phyloP scores from a whole-genome alignment of 164 flowering plant species.

The Sextonia rubra region DNA sequence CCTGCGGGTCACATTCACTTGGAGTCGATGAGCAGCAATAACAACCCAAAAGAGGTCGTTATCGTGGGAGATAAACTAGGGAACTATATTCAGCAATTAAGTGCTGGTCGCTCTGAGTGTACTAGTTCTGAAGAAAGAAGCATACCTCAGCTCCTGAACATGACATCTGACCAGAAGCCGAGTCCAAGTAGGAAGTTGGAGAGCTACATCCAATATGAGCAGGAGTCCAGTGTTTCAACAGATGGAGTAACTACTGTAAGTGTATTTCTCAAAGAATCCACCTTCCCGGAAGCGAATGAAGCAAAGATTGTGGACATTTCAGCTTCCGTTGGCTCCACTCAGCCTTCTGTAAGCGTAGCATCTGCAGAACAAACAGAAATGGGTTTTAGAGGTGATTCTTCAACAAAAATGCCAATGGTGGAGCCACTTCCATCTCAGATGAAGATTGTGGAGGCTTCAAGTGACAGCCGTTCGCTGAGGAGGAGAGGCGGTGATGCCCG shows the following conservation, averaged over 20 bases:
- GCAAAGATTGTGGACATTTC: slow-evolving; percentile 2
- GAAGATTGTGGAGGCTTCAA: slow-evolving; percentile 13
- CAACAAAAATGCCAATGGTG: background rate
- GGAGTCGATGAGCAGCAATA: no score
- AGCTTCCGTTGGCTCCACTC: background rate
- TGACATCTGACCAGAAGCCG: background rate
- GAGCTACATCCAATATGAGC: background rate
- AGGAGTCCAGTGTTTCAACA: background rate
- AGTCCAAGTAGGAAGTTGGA: background rate
- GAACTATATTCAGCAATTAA: no score
- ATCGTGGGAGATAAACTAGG: no score
- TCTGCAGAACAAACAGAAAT: background rate
- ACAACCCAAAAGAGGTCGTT: no score
- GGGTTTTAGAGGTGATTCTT: background rate
- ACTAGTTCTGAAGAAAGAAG: no score
- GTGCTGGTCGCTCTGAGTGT: no score
- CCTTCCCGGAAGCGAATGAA: slow-evolving; percentile 11
- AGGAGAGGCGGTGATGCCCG: slow-evolving; percentile 14
- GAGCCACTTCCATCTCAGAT: slow-evolving; percentile 23
- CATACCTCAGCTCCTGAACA: background rate
- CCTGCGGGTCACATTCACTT: no score
- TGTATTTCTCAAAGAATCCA: background rate
- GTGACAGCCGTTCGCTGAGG: background rate
- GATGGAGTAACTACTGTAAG: background rate
- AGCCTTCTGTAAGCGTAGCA: background rate